Evolutionary conservation across 495 filamentous ascomycete species (phyloP).

Genomic region (Poronia punctata): DNA sequence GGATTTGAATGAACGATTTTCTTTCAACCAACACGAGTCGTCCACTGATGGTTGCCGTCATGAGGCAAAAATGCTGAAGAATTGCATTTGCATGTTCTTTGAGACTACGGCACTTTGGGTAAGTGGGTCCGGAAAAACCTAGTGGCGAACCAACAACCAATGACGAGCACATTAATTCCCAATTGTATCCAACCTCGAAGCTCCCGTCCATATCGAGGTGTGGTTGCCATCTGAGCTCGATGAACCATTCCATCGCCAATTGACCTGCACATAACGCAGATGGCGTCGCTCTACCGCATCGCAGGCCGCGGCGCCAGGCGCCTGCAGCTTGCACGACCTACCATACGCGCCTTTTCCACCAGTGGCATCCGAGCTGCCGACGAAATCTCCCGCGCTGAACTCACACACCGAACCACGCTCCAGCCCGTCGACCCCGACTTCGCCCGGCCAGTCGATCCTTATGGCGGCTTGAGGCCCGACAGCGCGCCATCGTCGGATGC

Average conservation of each 20-base stretch:
- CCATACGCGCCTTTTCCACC: slow-evolving; percentile 58
- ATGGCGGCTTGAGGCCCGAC: no score
- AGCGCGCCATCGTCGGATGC: slow-evolving; percentile 39
- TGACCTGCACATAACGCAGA: slow-evolving; percentile 25
- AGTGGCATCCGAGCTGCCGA: slow-evolving; percentile 58
- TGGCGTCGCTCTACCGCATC: slow-evolving; percentile 48
- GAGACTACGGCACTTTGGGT: no score
- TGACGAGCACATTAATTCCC: slow-evolving; percentile 27
- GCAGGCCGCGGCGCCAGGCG: slow-evolving; percentile 50
- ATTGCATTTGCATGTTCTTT: no score
- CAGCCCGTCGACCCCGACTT: slow-evolving; percentile 62
- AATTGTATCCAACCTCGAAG: slow-evolving; percentile 4
- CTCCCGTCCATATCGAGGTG: slow-evolving; percentile 7
- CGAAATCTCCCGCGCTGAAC: slow-evolving; percentile 47
- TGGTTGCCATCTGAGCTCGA: slow-evolving; percentile 13
- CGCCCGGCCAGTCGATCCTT: slow-evolving; percentile 36
- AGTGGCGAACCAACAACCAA: slow-evolving; percentile 28
- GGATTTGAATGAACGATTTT: no score
- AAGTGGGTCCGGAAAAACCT: slow-evolving; percentile 16
- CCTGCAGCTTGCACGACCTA: slow-evolving; percentile 34
- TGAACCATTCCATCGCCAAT: slow-evolving; percentile 15
- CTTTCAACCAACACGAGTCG: no score
- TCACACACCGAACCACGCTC: slow-evolving; percentile 50
- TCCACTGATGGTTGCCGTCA: no score
- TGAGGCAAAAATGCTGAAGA: no score